These are phyloP conservation scores for Saccharomyces mikatae DNA, from an alignment of 805 yeast genomes.

Conservation along the genomic window DNA sequence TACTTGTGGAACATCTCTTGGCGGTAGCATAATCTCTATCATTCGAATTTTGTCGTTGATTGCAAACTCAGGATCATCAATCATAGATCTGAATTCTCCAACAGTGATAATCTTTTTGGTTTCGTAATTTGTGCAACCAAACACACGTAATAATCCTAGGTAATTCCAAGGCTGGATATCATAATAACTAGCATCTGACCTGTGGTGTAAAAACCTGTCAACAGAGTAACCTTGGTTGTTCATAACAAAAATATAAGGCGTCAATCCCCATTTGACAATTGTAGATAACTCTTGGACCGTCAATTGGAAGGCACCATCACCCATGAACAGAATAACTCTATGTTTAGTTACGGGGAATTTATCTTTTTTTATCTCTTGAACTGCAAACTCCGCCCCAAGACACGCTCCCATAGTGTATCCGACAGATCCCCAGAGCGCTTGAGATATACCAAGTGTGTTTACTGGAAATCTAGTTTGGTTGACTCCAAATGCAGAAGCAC, in stretches of 20 bases:
- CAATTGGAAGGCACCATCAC: conserved; percentile 63
- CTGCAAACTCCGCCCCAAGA: conserved; percentile 54
- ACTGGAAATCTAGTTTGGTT: conserved; percentile 50
- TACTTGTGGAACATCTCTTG: conserved; percentile 48
- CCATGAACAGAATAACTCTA: conserved; percentile 53
- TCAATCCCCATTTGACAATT: conserved; percentile 45
- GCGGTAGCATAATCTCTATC: conserved; percentile 50
- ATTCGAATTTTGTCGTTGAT: conserved; percentile 40
- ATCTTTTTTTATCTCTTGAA: conserved; percentile 33
- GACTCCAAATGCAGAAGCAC: conserved; percentile 58
- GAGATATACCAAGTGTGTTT: conserved; percentile 45
- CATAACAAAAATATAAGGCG: conserved; percentile 51
- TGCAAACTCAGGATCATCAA: conserved; percentile 34
- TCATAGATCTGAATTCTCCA: conserved; percentile 41
- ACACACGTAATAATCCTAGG: conserved; percentile 37
- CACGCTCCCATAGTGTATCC: conserved; percentile 61
- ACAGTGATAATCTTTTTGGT: conserved; percentile 38
- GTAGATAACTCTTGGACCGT: conserved; percentile 60
- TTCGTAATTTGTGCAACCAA: conserved; percentile 47
- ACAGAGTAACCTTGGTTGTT: conserved; percentile 63
- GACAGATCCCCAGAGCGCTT: conserved; percentile 58
- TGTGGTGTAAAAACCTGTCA: conserved; percentile 54
- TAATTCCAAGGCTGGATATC: conserved; percentile 60
- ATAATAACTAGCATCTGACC: conserved; percentile 43
- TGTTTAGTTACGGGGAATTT: conserved; percentile 29